Evolutionary conservation across 345 rosid genomes (phyloP), one percentile per base, ranked within the genome.

Genomic region (Noccaea bulbosa): DNA sequence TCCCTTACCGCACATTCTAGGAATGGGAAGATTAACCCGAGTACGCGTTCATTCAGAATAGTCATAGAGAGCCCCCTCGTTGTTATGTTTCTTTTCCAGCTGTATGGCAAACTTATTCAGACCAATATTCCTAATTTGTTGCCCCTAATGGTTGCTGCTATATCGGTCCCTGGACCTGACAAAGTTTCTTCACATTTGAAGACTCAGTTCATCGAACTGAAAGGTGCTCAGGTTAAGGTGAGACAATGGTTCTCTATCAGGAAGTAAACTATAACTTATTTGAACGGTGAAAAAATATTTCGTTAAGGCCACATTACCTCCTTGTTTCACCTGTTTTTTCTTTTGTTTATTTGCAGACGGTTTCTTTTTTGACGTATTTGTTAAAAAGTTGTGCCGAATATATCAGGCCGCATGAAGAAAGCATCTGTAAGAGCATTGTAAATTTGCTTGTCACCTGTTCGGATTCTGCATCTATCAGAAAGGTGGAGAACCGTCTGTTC

Each of bases 171-270:
- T 17, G 96, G 99, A 22, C 99, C 99, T 61, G 96, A 95, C 61
- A 89, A 82, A 80, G 91, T 95, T 75, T 87, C 88, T 70, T 70
- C 97, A 40, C 87, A 74, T 81, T 70, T 95, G 84, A 92, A 87
- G 83, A 72, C 80, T 70, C 93, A 87, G 48, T 92, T 91, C 77
- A 79, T 88, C 53, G 99, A 95, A 80, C 79, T 95, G 74, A 95
- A 95, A 79, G 96, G 97, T 73, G 96, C 99, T 35, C 99, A 92
- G 78, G 98, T 90, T 84, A 95, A 95, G 97, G 99, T 92, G 76
- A 79, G 90, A 62, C 54, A 39, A 54, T 64, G 6, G n/a, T 38
- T 61, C 58, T 60, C 40, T 66, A 5, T 24, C 48, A 46, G 24
- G 69, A 74, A 24, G 10, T 8, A 52, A 60, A 61, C 39, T 44